These are phyloP conservation scores for Zoysia pacifica DNA, from an alignment of 176 grass and related monocot genomes.

Conservation along the genomic window DNA sequence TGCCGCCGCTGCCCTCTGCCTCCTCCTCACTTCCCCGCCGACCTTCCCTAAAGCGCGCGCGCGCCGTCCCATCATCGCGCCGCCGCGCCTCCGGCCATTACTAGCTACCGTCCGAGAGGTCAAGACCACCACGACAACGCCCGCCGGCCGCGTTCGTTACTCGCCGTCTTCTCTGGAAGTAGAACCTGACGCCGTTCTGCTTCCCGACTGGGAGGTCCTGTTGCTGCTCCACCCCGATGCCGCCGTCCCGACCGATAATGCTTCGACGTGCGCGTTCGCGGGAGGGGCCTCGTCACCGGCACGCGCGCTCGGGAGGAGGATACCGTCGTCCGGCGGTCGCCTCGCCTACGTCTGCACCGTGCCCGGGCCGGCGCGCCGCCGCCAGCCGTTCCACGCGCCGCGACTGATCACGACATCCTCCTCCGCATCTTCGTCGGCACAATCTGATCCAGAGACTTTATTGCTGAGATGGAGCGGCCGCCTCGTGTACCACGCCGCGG, in stretches of 20 bases:
- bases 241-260: background rate
- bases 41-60: too few species aligned
- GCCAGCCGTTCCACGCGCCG: conserved; percentile 46
- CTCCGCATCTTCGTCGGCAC: background rate
- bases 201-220: conserved; percentile 68
- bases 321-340: conserved; percentile 29
- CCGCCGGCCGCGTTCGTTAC: too few species aligned
- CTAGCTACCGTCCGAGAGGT: too few species aligned
- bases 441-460: background rate
- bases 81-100: background rate
- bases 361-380: conserved; percentile 36
- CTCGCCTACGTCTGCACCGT: conserved; percentile 50
- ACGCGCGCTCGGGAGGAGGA: conserved; percentile 22
- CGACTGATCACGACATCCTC: conserved; percentile 9
- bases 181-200: conserved; percentile 41
- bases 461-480: conserved; percentile 54
- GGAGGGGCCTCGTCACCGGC: conserved; percentile 45
- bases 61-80: conserved; percentile 4
- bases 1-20: too few species aligned
- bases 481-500: conserved; percentile 61
- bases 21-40: too few species aligned
- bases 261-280: conserved; percentile 53
- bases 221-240: conserved; percentile 40
- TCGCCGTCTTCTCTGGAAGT: background rate
- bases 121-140: too few species aligned